Evolutionary conservation across 106 monocot genomes (phyloP), one percentile per base, ranked within the genome.

Genomic region (Dioscorea dumetorum): DNA sequence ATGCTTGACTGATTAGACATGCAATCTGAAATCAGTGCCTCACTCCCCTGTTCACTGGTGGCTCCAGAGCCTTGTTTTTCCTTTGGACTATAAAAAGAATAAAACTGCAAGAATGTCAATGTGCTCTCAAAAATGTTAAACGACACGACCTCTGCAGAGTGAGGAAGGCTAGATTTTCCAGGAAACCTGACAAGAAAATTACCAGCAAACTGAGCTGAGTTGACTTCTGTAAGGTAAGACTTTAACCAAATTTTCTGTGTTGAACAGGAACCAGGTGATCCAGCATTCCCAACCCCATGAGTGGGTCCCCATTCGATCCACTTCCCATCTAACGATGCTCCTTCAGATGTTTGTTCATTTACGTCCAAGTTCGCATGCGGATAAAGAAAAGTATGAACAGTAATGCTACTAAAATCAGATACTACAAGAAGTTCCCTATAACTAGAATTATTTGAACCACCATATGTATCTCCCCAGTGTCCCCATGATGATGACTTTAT

Each of bases 401-500:
- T 68, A 62, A 97, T 83, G 33, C 68, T 79, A 78, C 77, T 48
- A 62, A 73, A 74, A 71, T 64, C 50, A 14, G 82, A 87, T 17
- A 83, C 80, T 64, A 87, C 19, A 50, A 97, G 92, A 76, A 97
- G 19, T 66, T 97, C 87, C 34, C 62, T 78, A 76, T 84, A 97
- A 72, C 24, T 58, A 61, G 78, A 78, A 32, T 73, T 76, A 49
- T 75, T 74, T 69, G 72, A 50, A 8, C 68, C 75, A 67, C 48
- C 20, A 54, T 85, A 97, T 20, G 77, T 24, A 77, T 97, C 84
- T 12, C 70, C 81, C 67, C 65, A 84, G 20, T 79, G 77, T 11
- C 82, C 89, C 97, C 97, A 97, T 64, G 89, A 75, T 48, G 90
- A 65, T 57, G 92, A 92, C 72, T 81, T 80, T 60, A 85, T 89